phyloP scores from a whole-genome alignment of 2,329 filamentous ascomycete genomes.

The Exserohilum rostratum region DNA sequence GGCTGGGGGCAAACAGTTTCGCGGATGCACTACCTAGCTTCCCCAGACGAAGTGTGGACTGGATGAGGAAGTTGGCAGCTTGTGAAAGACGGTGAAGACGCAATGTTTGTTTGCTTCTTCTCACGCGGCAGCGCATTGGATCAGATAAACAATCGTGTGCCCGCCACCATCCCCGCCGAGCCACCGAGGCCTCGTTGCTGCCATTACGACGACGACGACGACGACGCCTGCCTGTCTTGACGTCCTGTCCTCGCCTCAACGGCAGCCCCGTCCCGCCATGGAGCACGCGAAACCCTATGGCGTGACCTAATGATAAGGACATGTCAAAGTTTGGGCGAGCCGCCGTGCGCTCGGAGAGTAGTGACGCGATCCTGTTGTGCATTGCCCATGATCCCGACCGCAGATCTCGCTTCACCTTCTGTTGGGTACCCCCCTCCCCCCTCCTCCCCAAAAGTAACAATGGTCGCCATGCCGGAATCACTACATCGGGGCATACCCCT shows the following conservation, averaged over 20 bases:
- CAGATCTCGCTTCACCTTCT: slow-evolving; percentile 28
- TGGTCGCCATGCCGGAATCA: slow-evolving; percentile 11
- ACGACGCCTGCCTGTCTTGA: background rate
- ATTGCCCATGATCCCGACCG: slow-evolving; percentile 21
- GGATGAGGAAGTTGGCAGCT: slow-evolving; percentile 28
- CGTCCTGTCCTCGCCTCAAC: slow-evolving; percentile 21
- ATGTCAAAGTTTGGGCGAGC: slow-evolving; percentile 13
- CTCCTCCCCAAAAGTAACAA: background rate
- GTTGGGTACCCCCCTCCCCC: slow-evolving; percentile 9
- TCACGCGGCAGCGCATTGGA: slow-evolving; percentile 9
- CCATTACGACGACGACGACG: slow-evolving; percentile 19
- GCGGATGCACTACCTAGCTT: slow-evolving; percentile 38
- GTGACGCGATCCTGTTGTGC: slow-evolving; percentile 12
- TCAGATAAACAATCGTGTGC: slow-evolving; percentile 17
- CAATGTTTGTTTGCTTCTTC: slow-evolving; percentile 28
- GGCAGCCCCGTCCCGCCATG: background rate
- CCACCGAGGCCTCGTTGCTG: no score
- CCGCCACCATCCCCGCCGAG: no score
- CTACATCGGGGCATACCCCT: slow-evolving; percentile 19
- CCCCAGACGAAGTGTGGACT: slow-evolving; percentile 33
- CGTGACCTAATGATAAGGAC: slow-evolving; percentile 10
- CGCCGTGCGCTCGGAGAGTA: slow-evolving; percentile 5
- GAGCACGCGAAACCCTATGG: slow-evolving; percentile 13
- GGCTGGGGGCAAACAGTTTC: slow-evolving; percentile 27
- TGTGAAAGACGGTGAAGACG: slow-evolving; percentile 26